These are phyloP conservation scores for Neltuma alba DNA, from an alignment of 306 rosid genomes.

Conservation along the genomic window DNA sequence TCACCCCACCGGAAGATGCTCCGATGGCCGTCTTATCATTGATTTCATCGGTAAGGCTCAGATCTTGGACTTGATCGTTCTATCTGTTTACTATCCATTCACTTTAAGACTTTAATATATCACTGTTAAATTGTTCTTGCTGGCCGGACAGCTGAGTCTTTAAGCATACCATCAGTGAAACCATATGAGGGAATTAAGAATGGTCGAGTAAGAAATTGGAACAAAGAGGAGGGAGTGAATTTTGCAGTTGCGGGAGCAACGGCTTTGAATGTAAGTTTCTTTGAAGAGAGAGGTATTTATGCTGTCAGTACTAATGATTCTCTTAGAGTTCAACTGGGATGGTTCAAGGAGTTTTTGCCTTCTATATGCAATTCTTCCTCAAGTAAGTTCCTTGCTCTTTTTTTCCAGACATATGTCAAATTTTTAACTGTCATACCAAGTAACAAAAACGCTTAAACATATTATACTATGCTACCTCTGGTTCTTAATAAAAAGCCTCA, in stretches of 20 bases:
- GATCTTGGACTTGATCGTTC: background rate
- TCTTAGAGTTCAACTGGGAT: slow-evolving; percentile 48
- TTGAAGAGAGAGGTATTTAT: slow-evolving; percentile 32
- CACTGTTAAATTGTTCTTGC: background rate
- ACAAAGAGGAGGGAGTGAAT: background rate
- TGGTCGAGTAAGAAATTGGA: background rate
- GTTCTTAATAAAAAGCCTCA: too few relatives aligned
- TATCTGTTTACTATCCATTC: background rate
- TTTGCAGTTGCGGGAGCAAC: slow-evolving; percentile 54
- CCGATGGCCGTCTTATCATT: background rate
- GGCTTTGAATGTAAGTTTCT: slow-evolving; percentile 42
- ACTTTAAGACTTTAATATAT: background rate
- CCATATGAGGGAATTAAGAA: background rate
- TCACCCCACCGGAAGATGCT: background rate
- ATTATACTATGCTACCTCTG: too few relatives aligned
- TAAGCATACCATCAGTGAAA: background rate
- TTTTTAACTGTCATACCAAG: too few relatives aligned
- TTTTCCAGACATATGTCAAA: too few relatives aligned
- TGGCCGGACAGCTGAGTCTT: background rate
- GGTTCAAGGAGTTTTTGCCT: slow-evolving; percentile 51
- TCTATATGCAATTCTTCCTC: slow-evolving; percentile 41
- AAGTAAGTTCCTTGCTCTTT: slow-evolving; percentile 25
- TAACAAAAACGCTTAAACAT: too few relatives aligned
- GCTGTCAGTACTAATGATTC: slow-evolving; percentile 33
- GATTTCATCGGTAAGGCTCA: background rate